Conservation (phyloP, 768 basidiomycete species). For the Rhizopogon rudus region DNA sequence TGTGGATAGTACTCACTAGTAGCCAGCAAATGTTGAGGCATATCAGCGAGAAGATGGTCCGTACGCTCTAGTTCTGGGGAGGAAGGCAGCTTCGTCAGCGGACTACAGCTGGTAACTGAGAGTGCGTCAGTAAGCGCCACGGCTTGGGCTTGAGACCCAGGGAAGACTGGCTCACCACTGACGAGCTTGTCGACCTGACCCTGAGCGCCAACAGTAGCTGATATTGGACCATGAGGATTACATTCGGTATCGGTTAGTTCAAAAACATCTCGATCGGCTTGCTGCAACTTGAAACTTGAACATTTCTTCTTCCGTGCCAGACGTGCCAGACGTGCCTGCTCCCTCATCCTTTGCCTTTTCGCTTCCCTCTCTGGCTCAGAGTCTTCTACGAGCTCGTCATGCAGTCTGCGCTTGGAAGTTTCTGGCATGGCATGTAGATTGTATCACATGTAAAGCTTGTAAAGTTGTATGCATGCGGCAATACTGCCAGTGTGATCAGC, state of each 20-base stretch:
- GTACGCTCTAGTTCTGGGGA: neutral
- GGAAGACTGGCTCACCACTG: neutral
- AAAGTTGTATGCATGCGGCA: neutral
- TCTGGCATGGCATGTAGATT: neutral
- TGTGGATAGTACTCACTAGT: neutral
- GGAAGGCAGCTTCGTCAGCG: neutral
- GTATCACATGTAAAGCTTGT: too few relatives aligned
- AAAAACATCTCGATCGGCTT: neutral
- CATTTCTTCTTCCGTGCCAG: constrained; percentile 12
- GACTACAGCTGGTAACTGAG: neutral
- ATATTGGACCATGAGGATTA: neutral
- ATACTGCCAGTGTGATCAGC: neutral
- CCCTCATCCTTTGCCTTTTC: constrained; percentile 18
- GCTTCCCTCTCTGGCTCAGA: constrained; percentile 67
- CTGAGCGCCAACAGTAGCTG: neutral
- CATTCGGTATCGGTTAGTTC: neutral
- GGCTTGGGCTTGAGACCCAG: neutral
- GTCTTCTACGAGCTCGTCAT: constrained; percentile 51
- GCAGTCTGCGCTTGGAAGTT: neutral
- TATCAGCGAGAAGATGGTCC: neutral
- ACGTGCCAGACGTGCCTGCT: constrained; percentile 19
- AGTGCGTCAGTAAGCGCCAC: neutral
- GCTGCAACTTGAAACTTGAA: neutral
- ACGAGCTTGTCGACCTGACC: neutral
- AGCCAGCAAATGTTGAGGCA: neutral